A percentile compares a stretch with the other conserved stretches of the same genome.
phyloP scores from a whole-genome alignment of 441 rosid species.

The Adansonia rubrostipa region DNA sequence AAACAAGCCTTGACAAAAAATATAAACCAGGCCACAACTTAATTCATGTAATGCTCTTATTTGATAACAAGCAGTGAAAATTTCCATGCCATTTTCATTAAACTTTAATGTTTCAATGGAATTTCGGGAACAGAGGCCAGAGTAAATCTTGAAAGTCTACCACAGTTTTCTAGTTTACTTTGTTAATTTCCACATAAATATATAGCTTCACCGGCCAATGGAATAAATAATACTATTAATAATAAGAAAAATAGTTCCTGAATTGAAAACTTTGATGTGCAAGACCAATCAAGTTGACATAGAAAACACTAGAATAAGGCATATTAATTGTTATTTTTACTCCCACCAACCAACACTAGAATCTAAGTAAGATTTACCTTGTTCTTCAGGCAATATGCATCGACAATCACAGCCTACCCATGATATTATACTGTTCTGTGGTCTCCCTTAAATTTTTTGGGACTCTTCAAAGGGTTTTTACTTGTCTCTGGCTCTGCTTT shows the following conservation, averaged over 20 bases:
- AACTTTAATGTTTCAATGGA: neutral
- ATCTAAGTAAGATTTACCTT: conserved; percentile 29
- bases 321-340: neutral
- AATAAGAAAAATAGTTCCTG: neutral
- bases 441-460: neutral
- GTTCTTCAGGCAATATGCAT: conserved; percentile 16
- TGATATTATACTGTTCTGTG: neutral
- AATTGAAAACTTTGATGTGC: conserved; percentile 1
- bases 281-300: conserved; percentile 12
- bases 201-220: conserved; percentile 17
- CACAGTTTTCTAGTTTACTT: neutral
- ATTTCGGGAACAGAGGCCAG: neutral
- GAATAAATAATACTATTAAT: neutral
- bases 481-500: neutral
- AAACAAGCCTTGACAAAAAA: neutral
- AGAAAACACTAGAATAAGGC: neutral
- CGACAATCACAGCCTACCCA: conserved; percentile 24
- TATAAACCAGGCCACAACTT: neutral
- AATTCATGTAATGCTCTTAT: neutral
- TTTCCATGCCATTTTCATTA: neutral
- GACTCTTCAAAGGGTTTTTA: neutral
- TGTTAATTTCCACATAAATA: neutral
- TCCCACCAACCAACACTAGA: conserved; percentile 30
- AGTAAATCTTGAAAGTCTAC: neutral
- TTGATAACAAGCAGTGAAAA: neutral